These are phyloP conservation scores for Ogataea hybrid DNA, from an alignment of 1,139 yeast species.

Conservation along the genomic window DNA sequence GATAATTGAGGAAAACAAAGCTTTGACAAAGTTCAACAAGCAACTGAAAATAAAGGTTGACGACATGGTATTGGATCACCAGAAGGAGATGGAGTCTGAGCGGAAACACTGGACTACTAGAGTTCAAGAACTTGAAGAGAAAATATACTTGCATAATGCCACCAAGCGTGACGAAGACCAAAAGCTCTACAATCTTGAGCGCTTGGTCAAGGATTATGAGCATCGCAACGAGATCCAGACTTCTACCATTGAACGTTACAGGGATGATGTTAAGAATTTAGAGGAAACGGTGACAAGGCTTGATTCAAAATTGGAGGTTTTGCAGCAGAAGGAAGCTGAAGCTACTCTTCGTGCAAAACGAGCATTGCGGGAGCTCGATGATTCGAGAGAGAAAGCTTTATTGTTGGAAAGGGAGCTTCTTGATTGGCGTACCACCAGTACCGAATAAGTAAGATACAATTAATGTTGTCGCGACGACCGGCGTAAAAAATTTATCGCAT, in stretches of 20 bases:
- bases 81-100: conserved; percentile 35
- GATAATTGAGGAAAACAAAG: conserved; percentile 36
- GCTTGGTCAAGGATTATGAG: conserved; percentile 34
- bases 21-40: conserved; percentile 36
- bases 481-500: neutral
- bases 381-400: conserved; percentile 52
- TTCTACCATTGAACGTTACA: conserved; percentile 27
- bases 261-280: conserved; percentile 30
- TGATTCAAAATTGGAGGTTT: conserved; percentile 36
- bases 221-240: conserved; percentile 28
- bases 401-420: conserved; percentile 63
- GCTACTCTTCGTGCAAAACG: conserved; percentile 42
- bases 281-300: conserved; percentile 37
- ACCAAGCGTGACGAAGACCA: conserved; percentile 41
- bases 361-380: conserved; percentile 47
- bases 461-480: conserved; percentile 6
- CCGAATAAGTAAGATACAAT: neutral
- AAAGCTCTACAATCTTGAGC: conserved; percentile 36
- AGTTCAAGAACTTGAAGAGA: conserved; percentile 35
- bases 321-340: conserved; percentile 44
- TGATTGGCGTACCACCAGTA: conserved; percentile 43
- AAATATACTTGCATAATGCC: conserved; percentile 31
- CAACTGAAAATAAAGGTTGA: conserved; percentile 34
- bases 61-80: conserved; percentile 25
- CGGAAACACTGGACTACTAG: conserved; percentile 36